Conservation (phyloP, 768 basidiomycete genomes). For the Kwoniella bestiolae region DNA sequence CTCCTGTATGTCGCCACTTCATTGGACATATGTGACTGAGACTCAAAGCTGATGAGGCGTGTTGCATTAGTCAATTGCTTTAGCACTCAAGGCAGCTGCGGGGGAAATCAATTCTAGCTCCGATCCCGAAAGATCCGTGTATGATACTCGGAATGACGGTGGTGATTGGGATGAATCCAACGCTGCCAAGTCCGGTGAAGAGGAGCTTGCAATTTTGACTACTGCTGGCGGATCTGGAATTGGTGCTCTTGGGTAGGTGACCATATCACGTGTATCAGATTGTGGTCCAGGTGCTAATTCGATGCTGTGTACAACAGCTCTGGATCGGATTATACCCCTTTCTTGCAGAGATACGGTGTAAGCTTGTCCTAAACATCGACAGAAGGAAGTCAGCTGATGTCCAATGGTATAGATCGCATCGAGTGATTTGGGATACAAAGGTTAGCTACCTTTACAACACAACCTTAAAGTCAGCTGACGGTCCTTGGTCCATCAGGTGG, state of each 20-base stretch:
- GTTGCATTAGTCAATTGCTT: slow-evolving; percentile 67
- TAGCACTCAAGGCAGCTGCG: slow-evolving; percentile 71
- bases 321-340: slow-evolving; percentile 89
- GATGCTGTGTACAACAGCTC: slow-evolving; percentile 58
- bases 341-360: slow-evolving; percentile 78
- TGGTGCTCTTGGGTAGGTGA: slow-evolving; percentile 64
- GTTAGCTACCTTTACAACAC: slow-evolving; percentile 21
- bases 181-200: slow-evolving; percentile 15
- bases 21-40: not conserved
- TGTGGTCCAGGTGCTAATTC: not conserved
- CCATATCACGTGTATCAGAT: not conserved
- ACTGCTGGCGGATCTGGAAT: slow-evolving; percentile 58
- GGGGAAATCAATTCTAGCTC: slow-evolving; percentile 76
- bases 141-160: slow-evolving; percentile 72
- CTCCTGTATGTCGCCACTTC: slow-evolving; percentile 61
- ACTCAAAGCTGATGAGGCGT: slow-evolving; percentile 13
- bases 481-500: no score
- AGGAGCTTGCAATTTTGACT: slow-evolving; percentile 33
- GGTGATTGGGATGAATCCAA: slow-evolving; percentile 61
- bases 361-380: not conserved
- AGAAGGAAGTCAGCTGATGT: not conserved
- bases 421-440: slow-evolving; percentile 52
- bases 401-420: slow-evolving; percentile 47
- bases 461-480: no score
- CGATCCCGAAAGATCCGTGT: slow-evolving; percentile 68